These are phyloP conservation scores for Bruguiera sexangula DNA, from an alignment of 345 rosid genomes.

Conservation along the genomic window DNA sequence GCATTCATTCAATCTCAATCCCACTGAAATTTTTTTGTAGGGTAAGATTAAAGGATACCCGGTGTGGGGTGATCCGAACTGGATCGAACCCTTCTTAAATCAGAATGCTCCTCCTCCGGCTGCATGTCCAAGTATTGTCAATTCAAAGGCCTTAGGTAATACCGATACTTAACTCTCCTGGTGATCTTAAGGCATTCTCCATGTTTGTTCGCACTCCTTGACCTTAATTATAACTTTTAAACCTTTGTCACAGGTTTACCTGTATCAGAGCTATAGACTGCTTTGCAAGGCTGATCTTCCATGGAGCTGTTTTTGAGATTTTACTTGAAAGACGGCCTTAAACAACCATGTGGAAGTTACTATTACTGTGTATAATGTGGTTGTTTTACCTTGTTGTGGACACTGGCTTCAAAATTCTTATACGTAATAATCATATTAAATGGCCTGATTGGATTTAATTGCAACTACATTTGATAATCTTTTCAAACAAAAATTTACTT, in stretches of 20 bases:
- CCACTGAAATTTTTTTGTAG: constrained; percentile 26
- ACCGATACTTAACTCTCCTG: too few relatives aligned
- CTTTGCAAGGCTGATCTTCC: too few relatives aligned
- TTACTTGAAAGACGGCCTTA: too few relatives aligned
- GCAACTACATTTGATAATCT: too few relatives aligned
- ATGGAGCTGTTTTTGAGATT: too few relatives aligned
- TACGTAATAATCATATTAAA: too few relatives aligned
- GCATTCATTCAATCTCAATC: not conserved
- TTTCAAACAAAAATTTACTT: too few relatives aligned
- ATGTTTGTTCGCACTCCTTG: not conserved
- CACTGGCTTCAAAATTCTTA: not conserved
- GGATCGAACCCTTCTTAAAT: constrained; percentile 72
- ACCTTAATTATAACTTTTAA: not conserved
- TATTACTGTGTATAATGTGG: not conserved
- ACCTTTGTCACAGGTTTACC: constrained; percentile 58
- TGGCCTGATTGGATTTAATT: too few relatives aligned
- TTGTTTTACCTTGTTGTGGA: not conserved
- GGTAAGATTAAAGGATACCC: constrained; percentile 95
- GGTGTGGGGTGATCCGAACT: constrained; percentile 70
- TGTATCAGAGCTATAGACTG: constrained; percentile 63
- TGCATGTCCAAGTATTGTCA: constrained; percentile 87
- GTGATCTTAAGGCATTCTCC: too few relatives aligned
- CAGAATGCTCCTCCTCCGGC: constrained; percentile 75
- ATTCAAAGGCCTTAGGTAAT: constrained; percentile 74
- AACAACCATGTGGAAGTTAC: too few relatives aligned